Evolutionary conservation across 2,329 filamentous ascomycete species (phyloP), one percentile per base, ranked within the genome.

Genomic region (Aspergillus sp.): DNA sequence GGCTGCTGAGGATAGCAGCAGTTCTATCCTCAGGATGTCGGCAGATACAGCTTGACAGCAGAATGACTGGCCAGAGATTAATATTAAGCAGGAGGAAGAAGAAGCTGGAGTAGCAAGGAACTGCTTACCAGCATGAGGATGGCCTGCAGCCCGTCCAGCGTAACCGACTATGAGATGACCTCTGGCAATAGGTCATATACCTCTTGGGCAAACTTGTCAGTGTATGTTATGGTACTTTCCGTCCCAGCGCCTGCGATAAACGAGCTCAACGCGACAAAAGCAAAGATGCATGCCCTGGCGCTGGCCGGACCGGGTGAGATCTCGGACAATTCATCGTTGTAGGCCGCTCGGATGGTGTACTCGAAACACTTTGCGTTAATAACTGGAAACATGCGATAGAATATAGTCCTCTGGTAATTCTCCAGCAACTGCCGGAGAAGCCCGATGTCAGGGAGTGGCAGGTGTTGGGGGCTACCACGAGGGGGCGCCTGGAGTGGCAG

Each of bases 71-170:
- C 38, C 26, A 30, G 26, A 1, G 3, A 5, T 24, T 42, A n/a
- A 3, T 45, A 3, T 11, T 9, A n/a, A n/a, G 3, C 9, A 11
- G 26, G 2, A 4, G 26, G 26, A 9, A 30, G 26, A 9, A 30
- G 26, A 11, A 30, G 26, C 26, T 4, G 26, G 3, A 30, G 24
- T 7, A 24, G 5, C 24, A 6, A 7, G 24, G 7, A 4, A 2
- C 17, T n/a, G n/a, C n/a, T 39, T 45, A 61, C 59, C n/a, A 61
- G 48, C 45, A 61, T 43, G 13, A 59, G 18, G 8, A 61, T 32
- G 3, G 59, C 26, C 30, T 61, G 59, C 6, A 61, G n/a, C 2
- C 59, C 59, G 13, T 61, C 56, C 11, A 59, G n/a, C 11, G 43
- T 59, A 7, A 58, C 44, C 3, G 48, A 44, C 12, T 59, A 53